These are phyloP conservation scores for Hyaloscypha hepaticicola DNA, from an alignment of 495 filamentous ascomycete genomes.

Conservation along the genomic window DNA sequence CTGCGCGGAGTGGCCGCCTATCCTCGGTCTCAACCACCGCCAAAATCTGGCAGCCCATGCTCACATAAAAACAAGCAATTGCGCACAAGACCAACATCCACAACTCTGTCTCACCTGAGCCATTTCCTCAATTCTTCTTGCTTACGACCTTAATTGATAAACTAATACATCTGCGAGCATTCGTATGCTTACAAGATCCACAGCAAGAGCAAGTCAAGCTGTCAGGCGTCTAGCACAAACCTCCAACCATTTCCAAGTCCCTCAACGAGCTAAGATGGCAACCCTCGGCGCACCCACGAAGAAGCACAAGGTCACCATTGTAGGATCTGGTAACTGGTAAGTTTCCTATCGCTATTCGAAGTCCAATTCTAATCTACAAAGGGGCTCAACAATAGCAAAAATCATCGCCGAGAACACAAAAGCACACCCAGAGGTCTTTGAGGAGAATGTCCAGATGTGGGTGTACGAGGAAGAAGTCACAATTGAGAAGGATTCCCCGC, in stretches of 20 bases:
- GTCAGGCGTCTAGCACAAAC: slow-evolving; percentile 14
- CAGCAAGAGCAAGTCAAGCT: slow-evolving; percentile 15
- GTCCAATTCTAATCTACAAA: slow-evolving; percentile 35
- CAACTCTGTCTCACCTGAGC: slow-evolving; percentile 6
- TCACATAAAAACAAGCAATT: slow-evolving; percentile 6
- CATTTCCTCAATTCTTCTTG: neutral
- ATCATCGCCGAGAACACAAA: slow-evolving; percentile 90
- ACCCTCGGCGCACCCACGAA: slow-evolving; percentile 41
- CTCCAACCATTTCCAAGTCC: slow-evolving; percentile 16
- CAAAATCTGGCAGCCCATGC: neutral
- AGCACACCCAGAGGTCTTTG: slow-evolving; percentile 74
- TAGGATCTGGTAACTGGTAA: slow-evolving; percentile 97
- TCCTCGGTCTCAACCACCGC: slow-evolving; percentile 12
- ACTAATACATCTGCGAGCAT: neutral
- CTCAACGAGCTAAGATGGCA: slow-evolving; percentile 36
- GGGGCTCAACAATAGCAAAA: slow-evolving; percentile 96
- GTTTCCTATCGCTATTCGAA: slow-evolving; percentile 22
- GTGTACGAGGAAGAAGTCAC: slow-evolving; percentile 87
- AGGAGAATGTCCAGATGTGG: slow-evolving; percentile 94
- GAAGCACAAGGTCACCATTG: slow-evolving; percentile 91
- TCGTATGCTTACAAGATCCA: slow-evolving; percentile 19
- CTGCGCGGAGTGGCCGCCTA: slow-evolving; percentile 2
- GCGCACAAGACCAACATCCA: slow-evolving; percentile 3
- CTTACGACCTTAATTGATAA: neutral
- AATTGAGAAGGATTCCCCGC: slow-evolving; percentile 60